Evolutionary conservation across 73 alveolate genomes (phyloP).

Genomic region (Paramecium bursaria): DNA sequence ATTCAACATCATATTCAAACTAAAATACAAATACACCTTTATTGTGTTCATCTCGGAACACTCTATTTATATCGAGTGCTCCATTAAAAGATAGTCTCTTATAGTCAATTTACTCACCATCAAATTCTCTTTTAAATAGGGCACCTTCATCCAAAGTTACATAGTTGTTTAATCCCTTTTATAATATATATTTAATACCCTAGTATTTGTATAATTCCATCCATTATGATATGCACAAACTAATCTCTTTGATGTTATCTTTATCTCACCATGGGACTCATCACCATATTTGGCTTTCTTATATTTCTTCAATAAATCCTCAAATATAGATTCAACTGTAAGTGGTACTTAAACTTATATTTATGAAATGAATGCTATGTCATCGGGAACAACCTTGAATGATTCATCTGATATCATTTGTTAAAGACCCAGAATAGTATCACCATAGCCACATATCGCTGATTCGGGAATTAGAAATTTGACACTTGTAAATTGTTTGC

Average conservation of each 20-base stretch:
- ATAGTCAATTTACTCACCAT: slow-evolving; percentile 22
- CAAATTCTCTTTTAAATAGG: not conserved
- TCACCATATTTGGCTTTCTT: slow-evolving; percentile 21
- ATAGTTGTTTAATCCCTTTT: slow-evolving; percentile 33
- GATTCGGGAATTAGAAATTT: slow-evolving; percentile 5
- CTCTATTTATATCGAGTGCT: slow-evolving; percentile 35
- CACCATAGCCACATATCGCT: slow-evolving; percentile 39
- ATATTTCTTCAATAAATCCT: slow-evolving; percentile 1
- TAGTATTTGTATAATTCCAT: slow-evolving; percentile 50
- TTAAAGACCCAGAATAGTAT: too few relatives aligned
- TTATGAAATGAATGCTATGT: slow-evolving; percentile 9
- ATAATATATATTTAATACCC: not conserved
- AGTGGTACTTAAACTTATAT: not conserved
- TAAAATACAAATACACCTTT: slow-evolving; percentile 20
- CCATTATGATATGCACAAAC: slow-evolving; percentile 57
- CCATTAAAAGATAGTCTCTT: slow-evolving; percentile 20
- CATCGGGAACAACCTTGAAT: not conserved
- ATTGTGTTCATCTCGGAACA: slow-evolving; percentile 29
- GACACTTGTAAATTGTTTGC: not conserved
- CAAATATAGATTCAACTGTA: slow-evolving; percentile 5
- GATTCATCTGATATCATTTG: not conserved
- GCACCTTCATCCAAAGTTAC: slow-evolving; percentile 35
- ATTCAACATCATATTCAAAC: slow-evolving; percentile 60
- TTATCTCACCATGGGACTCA: slow-evolving; percentile 6
- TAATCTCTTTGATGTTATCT: slow-evolving; percentile 19